phyloP scores from a whole-genome alignment of 768 basidiomycete species.

The Calvatia gigantea region DNA sequence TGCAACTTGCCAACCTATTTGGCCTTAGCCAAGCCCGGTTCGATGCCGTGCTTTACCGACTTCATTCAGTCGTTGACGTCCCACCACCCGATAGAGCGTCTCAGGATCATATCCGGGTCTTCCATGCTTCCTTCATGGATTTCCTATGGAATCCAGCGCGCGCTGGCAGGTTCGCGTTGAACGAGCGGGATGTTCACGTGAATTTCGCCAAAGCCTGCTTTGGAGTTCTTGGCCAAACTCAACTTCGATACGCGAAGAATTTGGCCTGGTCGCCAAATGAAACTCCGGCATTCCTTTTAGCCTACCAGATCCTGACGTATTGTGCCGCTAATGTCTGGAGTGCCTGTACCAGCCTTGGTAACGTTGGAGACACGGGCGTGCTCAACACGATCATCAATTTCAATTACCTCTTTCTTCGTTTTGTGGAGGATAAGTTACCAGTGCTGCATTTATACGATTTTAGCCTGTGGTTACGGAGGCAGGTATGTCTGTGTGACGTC shows the following conservation, averaged over 20 bases:
- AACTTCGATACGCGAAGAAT: not conserved
- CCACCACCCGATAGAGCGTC: not conserved
- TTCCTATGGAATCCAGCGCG: slow-evolving; percentile 1
- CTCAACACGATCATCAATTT: not conserved
- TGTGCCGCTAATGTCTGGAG: not conserved
- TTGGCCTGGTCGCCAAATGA: not conserved
- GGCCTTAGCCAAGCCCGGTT: not conserved
- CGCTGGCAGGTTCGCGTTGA: not conserved
- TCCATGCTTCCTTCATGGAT: not conserved
- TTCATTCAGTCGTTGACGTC: not conserved
- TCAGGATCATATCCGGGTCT: not conserved
- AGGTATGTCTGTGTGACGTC: not conserved
- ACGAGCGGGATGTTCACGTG: not conserved
- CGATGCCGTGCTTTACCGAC: not conserved
- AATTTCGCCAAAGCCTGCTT: slow-evolving; percentile 1
- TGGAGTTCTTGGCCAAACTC: not conserved
- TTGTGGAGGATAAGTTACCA: not conserved
- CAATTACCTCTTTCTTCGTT: not conserved
- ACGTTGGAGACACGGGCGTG: not conserved
- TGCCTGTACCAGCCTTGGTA: not conserved
- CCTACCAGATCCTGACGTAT: not conserved
- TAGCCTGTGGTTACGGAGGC: not conserved
- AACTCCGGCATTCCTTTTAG: not conserved
- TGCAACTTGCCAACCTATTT: not conserved
- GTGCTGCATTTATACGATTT: not conserved